A percentile compares a stretch with the other conserved stretches of the same genome.
These are phyloP conservation scores for Alectoria sarmentosa DNA, from an alignment of 495 filamentous ascomycete genomes.

Conservation along the genomic window DNA sequence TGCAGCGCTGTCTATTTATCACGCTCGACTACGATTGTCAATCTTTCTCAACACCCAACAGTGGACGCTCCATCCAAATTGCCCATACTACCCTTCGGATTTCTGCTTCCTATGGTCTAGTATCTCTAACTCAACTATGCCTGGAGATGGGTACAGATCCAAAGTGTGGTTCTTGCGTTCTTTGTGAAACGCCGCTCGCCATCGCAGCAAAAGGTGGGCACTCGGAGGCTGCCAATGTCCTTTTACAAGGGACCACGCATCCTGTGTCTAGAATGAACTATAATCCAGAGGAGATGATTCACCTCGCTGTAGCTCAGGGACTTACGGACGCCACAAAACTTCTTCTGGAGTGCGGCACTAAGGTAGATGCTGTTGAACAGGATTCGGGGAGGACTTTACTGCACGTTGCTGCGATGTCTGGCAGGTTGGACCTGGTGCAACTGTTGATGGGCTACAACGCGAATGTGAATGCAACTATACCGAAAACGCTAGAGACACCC, in stretches of 20 bases:
- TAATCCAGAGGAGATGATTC: neutral
- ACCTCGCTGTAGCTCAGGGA: neutral
- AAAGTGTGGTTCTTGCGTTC: neutral
- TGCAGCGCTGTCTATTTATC: neutral
- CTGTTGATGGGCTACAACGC: neutral
- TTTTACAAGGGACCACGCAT: neutral
- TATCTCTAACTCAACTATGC: slow-evolving; percentile 1
- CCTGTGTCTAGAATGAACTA: neutral
- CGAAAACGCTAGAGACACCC: neutral
- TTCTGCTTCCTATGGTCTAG: neutral
- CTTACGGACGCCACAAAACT: neutral
- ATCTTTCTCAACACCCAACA: neutral
- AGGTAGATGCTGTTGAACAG: neutral
- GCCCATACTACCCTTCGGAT: neutral
- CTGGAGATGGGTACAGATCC: slow-evolving; percentile 2
- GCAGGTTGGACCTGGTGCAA: neutral
- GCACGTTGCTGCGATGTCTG: neutral
- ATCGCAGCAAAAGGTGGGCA: slow-evolving; percentile 1
- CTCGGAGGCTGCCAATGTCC: neutral
- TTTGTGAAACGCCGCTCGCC: neutral
- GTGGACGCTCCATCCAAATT: neutral
- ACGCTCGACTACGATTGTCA: slow-evolving; percentile 1
- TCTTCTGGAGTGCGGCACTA: neutral
- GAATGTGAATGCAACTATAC: neutral
- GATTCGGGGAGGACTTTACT: neutral